phyloP scores from a whole-genome alignment of 2,329 filamentous ascomycete genomes.

The Fonsecaea pedrosoi region DNA sequence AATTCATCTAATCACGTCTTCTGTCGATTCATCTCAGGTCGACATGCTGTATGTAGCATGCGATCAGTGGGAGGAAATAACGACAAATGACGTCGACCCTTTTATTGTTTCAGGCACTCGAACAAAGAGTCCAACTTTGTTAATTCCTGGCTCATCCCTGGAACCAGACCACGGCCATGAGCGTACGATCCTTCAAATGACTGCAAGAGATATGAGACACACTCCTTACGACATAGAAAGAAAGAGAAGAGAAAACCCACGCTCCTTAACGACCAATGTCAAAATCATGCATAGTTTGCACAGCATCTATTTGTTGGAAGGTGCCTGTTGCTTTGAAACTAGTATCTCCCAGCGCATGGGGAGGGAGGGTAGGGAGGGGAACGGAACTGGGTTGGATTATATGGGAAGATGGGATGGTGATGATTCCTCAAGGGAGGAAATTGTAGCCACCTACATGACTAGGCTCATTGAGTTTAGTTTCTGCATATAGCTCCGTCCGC shows the following conservation, averaged over 20 bases:
- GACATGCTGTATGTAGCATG: not conserved
- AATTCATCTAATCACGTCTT: not conserved
- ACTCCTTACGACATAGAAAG: conserved; percentile 10
- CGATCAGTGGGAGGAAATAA: not conserved
- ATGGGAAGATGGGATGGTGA: not conserved
- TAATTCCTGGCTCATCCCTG: not conserved
- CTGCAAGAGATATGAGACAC: conserved; percentile 2
- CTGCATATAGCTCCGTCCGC: no score
- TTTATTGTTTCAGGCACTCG: not conserved
- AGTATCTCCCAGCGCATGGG: not conserved
- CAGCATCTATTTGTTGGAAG: not conserved
- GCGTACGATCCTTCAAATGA: conserved; percentile 13
- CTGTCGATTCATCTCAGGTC: no score
- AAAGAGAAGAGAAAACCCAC: not conserved
- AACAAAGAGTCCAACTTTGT: not conserved
- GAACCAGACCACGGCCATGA: conserved; percentile 11
- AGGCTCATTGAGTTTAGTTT: no score
- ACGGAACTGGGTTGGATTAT: not conserved
- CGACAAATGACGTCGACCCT: not conserved
- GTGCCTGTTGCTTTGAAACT: not conserved
- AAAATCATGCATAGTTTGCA: conserved; percentile 4
- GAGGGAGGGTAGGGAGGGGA: not conserved
- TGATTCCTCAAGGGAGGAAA: not conserved
- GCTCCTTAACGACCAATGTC: not conserved
- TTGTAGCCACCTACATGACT: no score